Evolutionary conservation across 164 flowering plant species (phyloP), one percentile per base, ranked within the genome.

Genomic region (Saururus chinensis): DNA sequence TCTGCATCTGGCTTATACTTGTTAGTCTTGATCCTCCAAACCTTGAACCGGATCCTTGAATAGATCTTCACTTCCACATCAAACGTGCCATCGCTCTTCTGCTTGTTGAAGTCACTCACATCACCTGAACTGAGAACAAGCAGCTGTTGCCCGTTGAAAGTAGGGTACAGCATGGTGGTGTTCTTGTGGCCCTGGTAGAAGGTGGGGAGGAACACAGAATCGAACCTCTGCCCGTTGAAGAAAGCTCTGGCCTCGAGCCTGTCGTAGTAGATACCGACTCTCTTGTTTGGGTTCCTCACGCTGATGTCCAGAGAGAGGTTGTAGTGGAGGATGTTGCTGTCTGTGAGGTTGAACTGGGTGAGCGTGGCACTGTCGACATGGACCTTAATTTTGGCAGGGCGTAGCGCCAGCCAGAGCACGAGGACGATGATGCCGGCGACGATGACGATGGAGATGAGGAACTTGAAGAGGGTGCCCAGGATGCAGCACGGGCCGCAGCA

Each of bases 231-330:
- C 10, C 69, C 86, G 16, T 70, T 70, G 67, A 81, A 91, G 51
- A n/a, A 73, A 0, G 85, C 83, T 14, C 62, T 63, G n/a, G 83
- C 93, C 24, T 86, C 82, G 57, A 91, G 69, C 14, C 42, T 40
- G 57, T 91, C 89, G 74, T 86, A 83, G 84, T 91, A 79, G 19
- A 91, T 60, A 1, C 88, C 88, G 40, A 91, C 70, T 52, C 62
- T 78, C 55, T 57, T 73, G 84, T 91, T 91, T 1, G 93, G 97
- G 82, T 89, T 89, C 10, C 95, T 75, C 16, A 81, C 56, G 40
- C 77, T 68, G 72, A 84, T 56, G 63, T 79, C 79, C 49, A 88
- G 40, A n/a, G 73, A 60, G 11, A 90, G 81, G 52, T 88, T 70
- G 86, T 83, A 86, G 54, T 68, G 63, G 59, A 90, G 85, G 16